Conservation (phyloP, 139 green algal genomes). For the Chlamydomonas applanata region DNA sequence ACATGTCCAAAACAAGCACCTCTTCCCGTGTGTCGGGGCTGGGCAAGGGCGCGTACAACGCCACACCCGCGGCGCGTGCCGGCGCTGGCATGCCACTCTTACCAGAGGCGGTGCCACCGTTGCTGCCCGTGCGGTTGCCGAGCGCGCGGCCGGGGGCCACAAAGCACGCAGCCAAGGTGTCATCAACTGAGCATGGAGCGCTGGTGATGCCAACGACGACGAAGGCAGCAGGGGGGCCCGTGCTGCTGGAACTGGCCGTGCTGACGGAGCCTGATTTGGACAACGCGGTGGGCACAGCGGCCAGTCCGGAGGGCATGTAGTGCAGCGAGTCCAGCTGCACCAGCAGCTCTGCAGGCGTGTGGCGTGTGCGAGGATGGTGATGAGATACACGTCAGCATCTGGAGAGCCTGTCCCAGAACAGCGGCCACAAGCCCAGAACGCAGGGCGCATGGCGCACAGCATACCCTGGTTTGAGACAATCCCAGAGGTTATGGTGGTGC, state of each 20-base stretch:
- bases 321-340: neutral
- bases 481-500: too few species aligned
- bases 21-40: neutral
- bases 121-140: neutral
- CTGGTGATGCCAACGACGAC: neutral
- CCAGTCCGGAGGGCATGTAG: neutral
- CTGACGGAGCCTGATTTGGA: neutral
- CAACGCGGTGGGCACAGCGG: too few species aligned
- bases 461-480: too few species aligned
- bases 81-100: too few species aligned
- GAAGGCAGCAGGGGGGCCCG: neutral
- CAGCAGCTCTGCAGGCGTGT: conserved; percentile 1
- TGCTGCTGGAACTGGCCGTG: neutral
- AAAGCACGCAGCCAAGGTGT: conserved; percentile 6
- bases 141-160: neutral
- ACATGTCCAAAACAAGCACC: conserved; percentile 3
- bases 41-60: neutral
- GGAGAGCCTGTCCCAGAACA: too few species aligned
- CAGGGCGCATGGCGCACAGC: too few species aligned
- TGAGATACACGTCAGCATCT: too few species aligned
- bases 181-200: neutral
- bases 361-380: neutral
- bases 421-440: too few species aligned
- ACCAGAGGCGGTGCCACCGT: neutral
- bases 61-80: too few species aligned